Base-by-base conservation (phyloP, 352 stramenopile species). In the Globisporangium irregulare region DNA sequence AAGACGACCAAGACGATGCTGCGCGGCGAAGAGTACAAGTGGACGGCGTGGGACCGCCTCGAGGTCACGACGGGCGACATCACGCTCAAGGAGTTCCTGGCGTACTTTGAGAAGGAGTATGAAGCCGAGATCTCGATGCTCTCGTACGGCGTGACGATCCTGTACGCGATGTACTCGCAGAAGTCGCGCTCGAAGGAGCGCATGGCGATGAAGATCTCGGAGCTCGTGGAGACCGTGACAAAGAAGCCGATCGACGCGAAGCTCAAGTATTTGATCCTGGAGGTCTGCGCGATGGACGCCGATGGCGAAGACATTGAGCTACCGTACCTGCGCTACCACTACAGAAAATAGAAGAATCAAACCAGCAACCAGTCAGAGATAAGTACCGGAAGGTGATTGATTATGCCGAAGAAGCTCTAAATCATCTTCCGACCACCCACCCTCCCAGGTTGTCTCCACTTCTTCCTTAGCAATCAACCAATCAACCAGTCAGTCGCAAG, bases 81-180 rank as follows among this genome's bases (percentile, higher is more conserved):
- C 58, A 99, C 97, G 34, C 82, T 99, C 27, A 91, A 96, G 69
- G 90, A 98, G 65, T 98, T 99, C 64, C 81, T 99, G 69, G 78
- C 91, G 36, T 91, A 97, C 67, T 98, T 99, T 70, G 89, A 98
- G 69, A 91, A 92, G 18, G 84, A 98, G 73, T 99, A 99, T 76
- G 97, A 98, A 34, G 86, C 98, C 43, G 97, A 99, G 73, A 92
- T 99, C 27, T 97, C 92, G 43, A 99, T 99, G 98, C 86, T 99
- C 24, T 98, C 92, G 62, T 98, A 99, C 71, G 98, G 98, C 34
- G 96, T 94, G 46, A 96, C 87, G 68, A 93, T 97, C 65, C 72
- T 96, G 9, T 96, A 96, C 63, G 86, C 87, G 22, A 95, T 95
- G 87, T 95, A 95, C 73, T 95, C 87, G 66, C 75, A 82, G 34